phyloP scores from a whole-genome alignment of 2,329 filamentous ascomycete species.

The Pseudogymnoascus sp. region DNA sequence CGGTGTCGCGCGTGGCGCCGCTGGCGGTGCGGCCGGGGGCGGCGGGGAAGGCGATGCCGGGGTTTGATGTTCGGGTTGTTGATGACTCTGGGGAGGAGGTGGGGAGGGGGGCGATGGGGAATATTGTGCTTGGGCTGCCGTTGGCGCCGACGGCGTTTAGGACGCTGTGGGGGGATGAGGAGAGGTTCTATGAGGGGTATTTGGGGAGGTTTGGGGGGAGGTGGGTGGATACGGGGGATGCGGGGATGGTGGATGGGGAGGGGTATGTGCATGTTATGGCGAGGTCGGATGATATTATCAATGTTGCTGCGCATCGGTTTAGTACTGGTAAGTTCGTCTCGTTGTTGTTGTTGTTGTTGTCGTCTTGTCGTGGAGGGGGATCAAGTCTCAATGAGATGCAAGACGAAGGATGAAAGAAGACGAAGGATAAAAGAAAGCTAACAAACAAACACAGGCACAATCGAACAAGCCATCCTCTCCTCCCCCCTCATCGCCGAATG shows the following conservation, averaged over 20 bases:
- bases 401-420: neutral
- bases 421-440: neutral
- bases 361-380: neutral
- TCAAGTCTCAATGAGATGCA: neutral
- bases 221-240: constrained; percentile 89
- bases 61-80: constrained; percentile 79
- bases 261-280: constrained; percentile 59
- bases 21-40: constrained; percentile 70
- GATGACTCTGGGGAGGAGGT: constrained; percentile 71
- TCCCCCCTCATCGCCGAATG: constrained; percentile 75
- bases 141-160: constrained; percentile 80
- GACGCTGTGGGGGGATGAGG: constrained; percentile 77
- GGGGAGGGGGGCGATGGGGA: constrained; percentile 69
- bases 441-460: constrained; percentile 49
- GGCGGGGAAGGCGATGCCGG: constrained; percentile 84
- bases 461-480: constrained; percentile 82
- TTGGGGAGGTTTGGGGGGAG: constrained; percentile 70
- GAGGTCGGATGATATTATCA: constrained; percentile 75
- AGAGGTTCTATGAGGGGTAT: constrained; percentile 79
- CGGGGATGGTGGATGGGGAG: constrained; percentile 73
- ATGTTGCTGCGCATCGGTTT: constrained; percentile 87
- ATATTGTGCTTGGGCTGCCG: constrained; percentile 78
- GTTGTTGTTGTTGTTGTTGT: neutral
- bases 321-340: constrained; percentile 58
- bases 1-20: constrained; percentile 34